Base-by-base conservation (phyloP, 1,284 basidiomycete genomes). In the Anthracocystis panici-leucophaei region DNA sequence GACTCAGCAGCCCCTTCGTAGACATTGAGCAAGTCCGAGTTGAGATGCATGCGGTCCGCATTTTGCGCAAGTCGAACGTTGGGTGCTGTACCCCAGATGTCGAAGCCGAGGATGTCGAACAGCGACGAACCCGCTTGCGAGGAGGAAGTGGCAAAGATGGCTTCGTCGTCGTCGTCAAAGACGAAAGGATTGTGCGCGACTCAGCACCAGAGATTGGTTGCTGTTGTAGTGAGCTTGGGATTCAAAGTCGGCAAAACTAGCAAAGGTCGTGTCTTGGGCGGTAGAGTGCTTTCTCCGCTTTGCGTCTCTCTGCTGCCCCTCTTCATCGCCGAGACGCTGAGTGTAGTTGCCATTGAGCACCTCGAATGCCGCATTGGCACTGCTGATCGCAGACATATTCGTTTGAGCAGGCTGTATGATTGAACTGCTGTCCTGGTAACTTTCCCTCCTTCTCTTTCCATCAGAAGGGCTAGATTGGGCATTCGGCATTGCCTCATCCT, bases 1-100 rank as follows among this genome's bases (percentile, higher is more conserved):
- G 65, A 67, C 29, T 73, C 70, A 9, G 70, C 70, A 8, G 65
- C 70, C 0, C 70, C 70, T 46, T 73, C 63, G 52, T 73, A 73
- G 31, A 73, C 65, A 35, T 51, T 65, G 50, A 73, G 54, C 6
- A 73, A 54, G 38, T 73, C 70, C 5, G 56, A 50, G 50, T 58
- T 65, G 57, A 73, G 70, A 45, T 68, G 65, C 23, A 61, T 41
- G 18, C 61, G 70, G 23, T 73, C 70, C 1, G 57, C 60, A 11
- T 40, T 65, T 3, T 67, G 60, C 7, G 60, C 61, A 9, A 73
- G 54, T 0, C 70, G 56, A 4, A 68, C 65, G 55, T 49, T 57
- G 31, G 70, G 65, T 9, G 70, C 65, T 2, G 61, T 41, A 18
- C 64, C 59, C 69, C 69, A 72, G 40, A 72, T 72, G 46, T 72